Base-by-base conservation (phyloP, 2,329 filamentous ascomycete species). In the Pyricularia grisea region DNA sequence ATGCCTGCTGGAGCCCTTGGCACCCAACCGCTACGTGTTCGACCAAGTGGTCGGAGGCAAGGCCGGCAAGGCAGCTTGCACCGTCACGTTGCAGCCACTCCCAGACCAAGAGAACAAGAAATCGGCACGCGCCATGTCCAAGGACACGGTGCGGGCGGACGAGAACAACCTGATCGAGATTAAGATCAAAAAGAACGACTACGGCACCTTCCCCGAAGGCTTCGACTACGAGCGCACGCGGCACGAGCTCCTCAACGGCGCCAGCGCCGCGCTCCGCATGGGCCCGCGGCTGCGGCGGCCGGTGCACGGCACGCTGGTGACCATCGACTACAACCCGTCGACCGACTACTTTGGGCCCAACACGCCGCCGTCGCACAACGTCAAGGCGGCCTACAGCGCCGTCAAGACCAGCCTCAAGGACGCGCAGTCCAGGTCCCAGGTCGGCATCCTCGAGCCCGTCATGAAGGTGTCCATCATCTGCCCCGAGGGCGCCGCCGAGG, bases 381-480 rank as follows among this genome's bases (percentile, higher is more conserved):
- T 93, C 84, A 70, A 89, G 84, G 73, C 88, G 79, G 76, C 87
- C 79, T 75, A 82, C 60, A 79, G 79, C 2, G 91, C 92, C 2
- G 90, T 94, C 0, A 87, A 90, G 70, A 82, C 85, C 10, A 90
- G 90, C 0, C 84, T 98, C 0, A 85, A 86, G 67, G 83, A 87
- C 23, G 87, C 89, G 0, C 83, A 87, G 69, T 80, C 84, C 11
- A 78, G 80, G 17, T 63, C 55, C 25, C 65, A 55, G 31, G 85
- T 93, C 0, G 85, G 86, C 1, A 82, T 99, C 58, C 90, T 98
- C 80, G 95, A 99, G 76, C 95, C 95, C 1, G 92, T 99, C 68
- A 97, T 98, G 93, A 89, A 90, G 70, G 92, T 92, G 5, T 88
- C 90, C 68, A 97, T 99, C 75, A 89, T 88, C 72, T 93, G 95